Percentiles rank a stretch among this genome's conserved stretches.
Evolutionary conservation across 495 filamentous ascomycete species (phyloP).

Genomic region (Cladorrhinum samala): DNA sequence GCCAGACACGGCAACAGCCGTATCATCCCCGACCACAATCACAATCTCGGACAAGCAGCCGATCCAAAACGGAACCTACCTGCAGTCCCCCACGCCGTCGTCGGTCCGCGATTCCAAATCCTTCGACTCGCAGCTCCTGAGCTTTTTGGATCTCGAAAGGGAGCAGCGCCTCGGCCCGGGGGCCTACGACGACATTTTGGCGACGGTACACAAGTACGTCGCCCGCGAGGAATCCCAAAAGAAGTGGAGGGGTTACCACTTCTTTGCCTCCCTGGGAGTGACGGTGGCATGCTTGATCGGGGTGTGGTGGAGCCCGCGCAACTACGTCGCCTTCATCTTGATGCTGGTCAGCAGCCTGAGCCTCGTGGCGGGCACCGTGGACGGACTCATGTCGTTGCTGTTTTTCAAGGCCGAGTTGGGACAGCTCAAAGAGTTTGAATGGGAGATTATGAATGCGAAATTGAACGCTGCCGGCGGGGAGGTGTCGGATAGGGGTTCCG

Average conservation of each 20-base stretch:
- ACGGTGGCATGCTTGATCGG: conserved; percentile 66
- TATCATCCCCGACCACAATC: conserved; percentile 14
- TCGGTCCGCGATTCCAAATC: conserved; percentile 7
- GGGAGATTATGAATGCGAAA: conserved; percentile 76
- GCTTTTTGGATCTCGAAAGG: conserved; percentile 10
- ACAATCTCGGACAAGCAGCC: conserved; percentile 13
- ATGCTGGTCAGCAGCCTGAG: conserved; percentile 71
- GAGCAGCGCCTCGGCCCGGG: conserved; percentile 20
- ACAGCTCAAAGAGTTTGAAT: conserved; percentile 87
- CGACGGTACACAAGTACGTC: conserved; percentile 59
- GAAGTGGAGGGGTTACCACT: conserved; percentile 64
- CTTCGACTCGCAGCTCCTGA: conserved; percentile 25
- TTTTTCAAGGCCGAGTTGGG: conserved; percentile 80
- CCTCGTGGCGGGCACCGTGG: conserved; percentile 66
- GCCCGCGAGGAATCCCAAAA: conserved; percentile 64
- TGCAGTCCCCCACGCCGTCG: neutral
- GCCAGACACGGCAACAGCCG: neutral
- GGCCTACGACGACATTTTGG: conserved; percentile 69
- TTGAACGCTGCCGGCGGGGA: conserved; percentile 21
- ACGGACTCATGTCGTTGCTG: conserved; percentile 78
- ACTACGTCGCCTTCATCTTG: conserved; percentile 74
- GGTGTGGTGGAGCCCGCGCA: conserved; percentile 76
- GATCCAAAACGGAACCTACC: conserved; percentile 17
- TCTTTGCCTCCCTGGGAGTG: conserved; percentile 56
- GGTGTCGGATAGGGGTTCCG: too few relatives aligned